These are phyloP conservation scores for Flaveria trinervia DNA, from an alignment of 129 eudicot genomes.

Conservation along the genomic window DNA sequence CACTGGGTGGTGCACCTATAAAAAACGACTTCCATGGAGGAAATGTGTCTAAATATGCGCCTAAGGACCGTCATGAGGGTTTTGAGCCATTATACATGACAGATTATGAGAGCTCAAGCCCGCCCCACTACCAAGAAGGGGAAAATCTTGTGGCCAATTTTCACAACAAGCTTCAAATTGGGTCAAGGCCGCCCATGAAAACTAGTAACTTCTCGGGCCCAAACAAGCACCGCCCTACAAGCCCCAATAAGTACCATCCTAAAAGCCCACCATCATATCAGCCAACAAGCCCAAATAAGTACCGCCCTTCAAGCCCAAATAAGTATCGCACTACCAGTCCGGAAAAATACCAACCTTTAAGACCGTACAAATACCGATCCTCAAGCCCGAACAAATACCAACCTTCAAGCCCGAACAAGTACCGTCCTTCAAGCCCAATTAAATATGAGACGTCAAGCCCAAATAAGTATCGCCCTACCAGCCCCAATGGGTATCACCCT, in stretches of 20 bases:
- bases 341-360: not conserved
- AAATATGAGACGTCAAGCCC: not conserved
- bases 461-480: not conserved
- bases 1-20: not conserved
- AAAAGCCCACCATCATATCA: not conserved
- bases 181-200: constrained; percentile 3
- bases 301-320: not conserved
- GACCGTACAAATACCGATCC: not conserved
- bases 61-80: constrained; percentile 11
- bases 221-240: not conserved
- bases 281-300: not conserved
- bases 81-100: constrained; percentile 17
- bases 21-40: not conserved
- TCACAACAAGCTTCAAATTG: constrained; percentile 26
- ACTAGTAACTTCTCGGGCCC: not conserved
- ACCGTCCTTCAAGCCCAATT: not conserved
- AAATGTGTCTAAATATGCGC: not conserved
- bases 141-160: constrained; percentile 15
- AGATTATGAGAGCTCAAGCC: constrained; percentile 21
- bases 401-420: not conserved
- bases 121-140: not conserved
- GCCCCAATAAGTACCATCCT: not conserved
- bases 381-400: not conserved
- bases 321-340: not conserved
- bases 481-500: not conserved